Evolutionary conservation across 2,329 filamentous ascomycete genomes (phyloP), one percentile per base, ranked within the genome.

Genomic region (Fusarium sp.): DNA sequence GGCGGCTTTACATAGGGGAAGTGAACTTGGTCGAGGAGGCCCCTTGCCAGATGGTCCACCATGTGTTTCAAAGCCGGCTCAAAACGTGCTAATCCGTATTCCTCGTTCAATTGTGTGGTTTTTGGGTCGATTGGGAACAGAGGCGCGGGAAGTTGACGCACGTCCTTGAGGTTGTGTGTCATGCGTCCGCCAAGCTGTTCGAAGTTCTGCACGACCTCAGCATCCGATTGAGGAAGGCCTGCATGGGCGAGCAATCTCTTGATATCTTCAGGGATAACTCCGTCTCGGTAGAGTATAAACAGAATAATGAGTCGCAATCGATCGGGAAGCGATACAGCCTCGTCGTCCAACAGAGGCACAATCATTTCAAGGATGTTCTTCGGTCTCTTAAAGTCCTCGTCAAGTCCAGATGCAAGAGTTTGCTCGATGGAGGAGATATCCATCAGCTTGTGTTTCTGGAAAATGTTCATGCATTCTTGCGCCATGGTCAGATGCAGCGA

Each of bases 401-500:
- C 96, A 8, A 98, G 83, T 0, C 96, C 96, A 1, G 96, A 98
- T 12, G 94, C 92, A 70, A 99, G 85, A 29, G 90, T 93, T 85
- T 98, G 96, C 81, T 99, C 96, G 8, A 94, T 87, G 0, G 92
- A 91, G 15, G 94, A 94, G 62, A 98, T 85, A 76, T 99, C 96
- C 9, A 92, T 87, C 9, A 99, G 85, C 77, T 97, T 97, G 78
- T 91, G 88, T 55, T 89, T 84, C 78, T 97, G 91, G 75, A 99
- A 99, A 40, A 92, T 88, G 74, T 94, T 94, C 94, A 98, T 98
- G 78, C 94, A 97, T 78, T 97, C 94, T 78, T 98, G 92, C 3
- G 96, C 96, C 95, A 99, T 98, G 72, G 91, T 95, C 44, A 99
- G 85, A 80, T 99, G 96, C 57, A 99, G 84, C 0, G 94, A 96